phyloP scores from a whole-genome alignment of 2,329 filamentous ascomycete species.

The Endocalyx cinctus region DNA sequence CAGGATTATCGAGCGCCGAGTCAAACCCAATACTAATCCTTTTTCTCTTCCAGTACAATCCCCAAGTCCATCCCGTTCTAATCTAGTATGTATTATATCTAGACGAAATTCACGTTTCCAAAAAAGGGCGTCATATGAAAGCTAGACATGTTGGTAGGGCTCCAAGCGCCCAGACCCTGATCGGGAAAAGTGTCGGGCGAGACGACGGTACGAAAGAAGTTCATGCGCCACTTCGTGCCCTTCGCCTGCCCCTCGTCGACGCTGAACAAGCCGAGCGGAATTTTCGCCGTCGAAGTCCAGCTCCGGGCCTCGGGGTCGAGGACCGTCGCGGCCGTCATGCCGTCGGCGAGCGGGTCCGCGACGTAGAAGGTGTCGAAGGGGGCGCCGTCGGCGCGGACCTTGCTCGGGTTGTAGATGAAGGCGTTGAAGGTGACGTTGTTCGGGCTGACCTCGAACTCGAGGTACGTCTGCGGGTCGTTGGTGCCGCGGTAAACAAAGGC shows the following conservation, averaged over 20 bases:
- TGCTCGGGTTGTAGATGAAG: constrained; percentile 47
- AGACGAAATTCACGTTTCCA: constrained; percentile 20
- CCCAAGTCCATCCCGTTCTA: no score
- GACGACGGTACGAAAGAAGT: constrained; percentile 46
- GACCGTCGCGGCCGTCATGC: constrained; percentile 34
- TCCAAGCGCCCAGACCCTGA: constrained; percentile 43
- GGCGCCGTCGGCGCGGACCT: constrained; percentile 34
- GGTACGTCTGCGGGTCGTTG: constrained; percentile 42
- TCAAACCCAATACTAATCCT: no score
- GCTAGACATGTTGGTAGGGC: constrained; percentile 37
- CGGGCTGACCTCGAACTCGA: constrained; percentile 47
- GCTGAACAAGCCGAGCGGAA: constrained; percentile 47
- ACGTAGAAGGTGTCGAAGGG: constrained; percentile 42
- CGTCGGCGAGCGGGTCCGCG: constrained; percentile 34
- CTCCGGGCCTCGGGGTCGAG: constrained; percentile 30
- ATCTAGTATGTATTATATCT: no score
- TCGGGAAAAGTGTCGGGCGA: constrained; percentile 37
- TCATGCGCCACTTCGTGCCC: constrained; percentile 46
- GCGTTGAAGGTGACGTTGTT: constrained; percentile 49
- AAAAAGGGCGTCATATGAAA: constrained; percentile 46
- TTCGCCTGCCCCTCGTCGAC: constrained; percentile 37
- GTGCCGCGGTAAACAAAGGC: constrained; percentile 42
- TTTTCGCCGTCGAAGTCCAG: constrained; percentile 37
- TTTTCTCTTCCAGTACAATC: no score
- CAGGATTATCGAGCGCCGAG: no score